Base-by-base conservation (phyloP, 2,329 filamentous ascomycete genomes). In the Aspergillus sp. region DNA sequence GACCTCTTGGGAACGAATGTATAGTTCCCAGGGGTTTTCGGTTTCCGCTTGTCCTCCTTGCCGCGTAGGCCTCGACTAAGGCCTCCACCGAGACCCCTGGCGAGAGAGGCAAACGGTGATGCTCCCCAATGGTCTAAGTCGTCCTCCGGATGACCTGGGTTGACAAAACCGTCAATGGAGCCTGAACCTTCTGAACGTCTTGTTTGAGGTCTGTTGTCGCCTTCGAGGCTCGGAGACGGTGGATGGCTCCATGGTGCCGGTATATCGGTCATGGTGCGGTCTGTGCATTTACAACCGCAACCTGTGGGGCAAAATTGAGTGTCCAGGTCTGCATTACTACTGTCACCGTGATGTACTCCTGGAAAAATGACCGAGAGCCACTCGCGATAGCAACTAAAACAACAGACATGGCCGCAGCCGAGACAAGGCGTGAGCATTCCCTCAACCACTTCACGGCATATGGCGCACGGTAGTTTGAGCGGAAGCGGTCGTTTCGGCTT, bases 401-500 rank as follows among this genome's bases (percentile, higher is more conserved):
- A 80, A 56, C 73, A 74, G 17, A 80, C 72, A 56, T 81, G 79
- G 17, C 79, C 78, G 62, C 79, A 81, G 45, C 72, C 71, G 11
- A 80, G 67, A 58, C 79, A 81, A 5, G 79, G 79, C 2, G 76
- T 68, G 45, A 79, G 69, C 65, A 79, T 78, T 22, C 78, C 78
- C 51, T 71, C 66, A 6, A 80, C 68, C 3, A 72, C 66, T 61
- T 76, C 74, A 18, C 71, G 68, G 62, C 79, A 81, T 32, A 81
- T 74, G 7, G 74, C 67, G 59, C 79, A 81, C 51, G 71, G 69
- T n/a, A 75, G 64, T 51, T 68, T 71, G 24, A 70, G 68, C 11
- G 72, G 66, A 2, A 72, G 58, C 22, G 70, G 66, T 36, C 72
- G 70, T 13, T 65, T 65, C 2, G 74, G 66, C 13, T 70, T 70